Conservation (phyloP, 208 protist genomes). For the Wallacemonas sp. region DNA sequence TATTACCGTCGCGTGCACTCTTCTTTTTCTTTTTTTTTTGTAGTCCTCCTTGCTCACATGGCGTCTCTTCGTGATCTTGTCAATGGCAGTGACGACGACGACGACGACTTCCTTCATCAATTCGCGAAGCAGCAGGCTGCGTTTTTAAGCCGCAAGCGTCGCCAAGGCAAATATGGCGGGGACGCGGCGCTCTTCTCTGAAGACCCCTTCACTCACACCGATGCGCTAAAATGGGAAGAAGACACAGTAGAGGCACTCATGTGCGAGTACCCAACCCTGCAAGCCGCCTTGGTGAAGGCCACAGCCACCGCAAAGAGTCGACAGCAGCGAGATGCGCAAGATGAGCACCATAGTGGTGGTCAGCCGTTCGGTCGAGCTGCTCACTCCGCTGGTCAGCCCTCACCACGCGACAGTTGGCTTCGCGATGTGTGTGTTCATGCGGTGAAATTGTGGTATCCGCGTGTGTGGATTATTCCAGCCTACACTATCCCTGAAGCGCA, state of each 20-base stretch:
- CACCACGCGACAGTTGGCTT: no score
- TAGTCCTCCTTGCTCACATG: slow-evolving; percentile 1
- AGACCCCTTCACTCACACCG: slow-evolving; percentile 2
- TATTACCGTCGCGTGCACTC: slow-evolving; percentile 3
- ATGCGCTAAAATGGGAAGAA: slow-evolving; percentile 11
- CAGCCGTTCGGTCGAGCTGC: no score
- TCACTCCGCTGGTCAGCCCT: no score
- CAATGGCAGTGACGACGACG: background rate
- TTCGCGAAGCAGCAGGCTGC: background rate
- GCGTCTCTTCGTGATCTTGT: slow-evolving; percentile 8
- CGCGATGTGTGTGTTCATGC: background rate
- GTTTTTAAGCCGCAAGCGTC: slow-evolving; percentile 3
- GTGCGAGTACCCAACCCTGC: slow-evolving; percentile 1
- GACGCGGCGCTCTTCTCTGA: background rate
- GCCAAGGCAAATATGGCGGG: background rate
- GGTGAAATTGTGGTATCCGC: slow-evolving; percentile 19
- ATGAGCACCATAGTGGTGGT: no score
- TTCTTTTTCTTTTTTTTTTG: slow-evolving; percentile 10
- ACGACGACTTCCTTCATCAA: background rate
- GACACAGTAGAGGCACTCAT: background rate
- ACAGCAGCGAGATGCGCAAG: background rate
- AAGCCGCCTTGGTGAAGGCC: background rate
- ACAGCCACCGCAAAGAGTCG: background rate
- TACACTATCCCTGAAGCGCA: slow-evolving; percentile 30
- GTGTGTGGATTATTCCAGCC: slow-evolving; percentile 45